Base-by-base conservation (phyloP, 257 asterid species). In the Agastache rugosa region DNA sequence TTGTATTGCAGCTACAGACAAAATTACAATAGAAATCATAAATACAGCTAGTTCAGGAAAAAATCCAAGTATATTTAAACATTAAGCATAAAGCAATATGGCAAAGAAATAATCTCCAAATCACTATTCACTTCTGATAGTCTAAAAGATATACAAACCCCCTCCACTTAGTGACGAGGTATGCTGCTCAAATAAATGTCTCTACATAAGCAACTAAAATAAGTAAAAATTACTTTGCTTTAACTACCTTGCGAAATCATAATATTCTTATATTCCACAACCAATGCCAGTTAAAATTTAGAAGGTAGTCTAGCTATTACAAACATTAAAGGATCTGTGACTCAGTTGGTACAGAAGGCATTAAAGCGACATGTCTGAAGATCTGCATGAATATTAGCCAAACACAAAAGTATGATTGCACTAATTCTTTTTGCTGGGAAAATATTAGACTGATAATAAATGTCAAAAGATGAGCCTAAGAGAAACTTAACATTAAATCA, bases 1-100 rank as follows among this genome's bases (percentile, higher is more conserved):
- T 89, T 87, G 92, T 73, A 89, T 85, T 39, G 96, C 96, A 68
- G 93, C 96, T 89, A 69, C 19, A 72, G 22, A 68, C 62, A 77
- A 55, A 67, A 55, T 59, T 41, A 44, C 31, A 34, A 45, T 34
- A 71, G 50, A 73, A 34, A 5, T 39, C 14, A 42, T 29, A 48
- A 66, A 41, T 20, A 70, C 19, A 3, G 45, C 20, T 20, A 34
- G 31, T 19, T 44, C 12, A 22, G 53, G 22, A 34, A 54, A 47
- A 42, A 51, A 20, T 35, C 41, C 11, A 11, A 54, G 20, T 19
- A 54, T 12, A 48, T 11, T 2, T 12, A 11, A 1, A 9, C 27
- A 5, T 25, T 9, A 47, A 59, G 65, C 51, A 58, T 10, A 78
- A 37, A 58, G 44, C 27, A 71, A 23, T 15, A 58, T 23, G 16